These are phyloP conservation scores for Thalia dealbata DNA, from an alignment of 176 grass and related monocot genomes.

Conservation along the genomic window DNA sequence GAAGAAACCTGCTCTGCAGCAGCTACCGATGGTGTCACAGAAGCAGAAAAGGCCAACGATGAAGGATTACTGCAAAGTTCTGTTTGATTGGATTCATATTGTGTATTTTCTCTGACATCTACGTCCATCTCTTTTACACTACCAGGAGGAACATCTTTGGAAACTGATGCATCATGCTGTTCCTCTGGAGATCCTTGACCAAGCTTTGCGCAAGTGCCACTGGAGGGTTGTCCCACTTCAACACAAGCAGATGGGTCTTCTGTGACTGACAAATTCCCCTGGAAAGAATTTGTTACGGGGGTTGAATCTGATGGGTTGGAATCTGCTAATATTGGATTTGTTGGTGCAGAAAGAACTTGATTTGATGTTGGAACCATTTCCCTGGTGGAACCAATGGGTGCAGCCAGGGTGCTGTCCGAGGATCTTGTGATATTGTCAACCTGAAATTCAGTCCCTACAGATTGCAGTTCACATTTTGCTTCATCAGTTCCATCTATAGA, in stretches of 20 bases:
- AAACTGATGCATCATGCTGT: neutral
- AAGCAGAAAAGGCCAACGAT: neutral
- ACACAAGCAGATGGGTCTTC: conserved; percentile 9
- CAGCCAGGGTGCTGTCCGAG: conserved; percentile 3
- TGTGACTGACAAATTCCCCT: neutral
- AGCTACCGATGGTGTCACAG: neutral
- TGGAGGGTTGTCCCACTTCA: neutral
- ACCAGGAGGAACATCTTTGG: neutral
- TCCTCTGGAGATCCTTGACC: neutral
- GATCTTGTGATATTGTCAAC: conserved; percentile 12
- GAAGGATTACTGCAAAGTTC: neutral
- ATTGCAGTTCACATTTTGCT: neutral
- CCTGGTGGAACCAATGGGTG: conserved; percentile 13
- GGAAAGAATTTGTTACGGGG: neutral
- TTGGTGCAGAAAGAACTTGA: conserved; percentile 10
- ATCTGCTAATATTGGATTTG: conserved; percentile 15
- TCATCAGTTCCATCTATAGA: conserved; percentile 5
- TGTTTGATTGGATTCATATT: neutral
- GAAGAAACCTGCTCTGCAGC: neutral
- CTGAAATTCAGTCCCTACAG: conserved; percentile 11
- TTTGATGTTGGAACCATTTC: conserved; percentile 22
- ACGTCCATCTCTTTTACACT: conserved; percentile 1
- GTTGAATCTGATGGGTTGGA: neutral
- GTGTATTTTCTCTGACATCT: neutral
- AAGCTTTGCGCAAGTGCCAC: conserved; percentile 16